A percentile compares a stretch with the other conserved stretches of the same genome.
These are phyloP conservation scores for Vitis cinerea DNA, from an alignment of 164 flowering plant species.

Conservation along the genomic window DNA sequence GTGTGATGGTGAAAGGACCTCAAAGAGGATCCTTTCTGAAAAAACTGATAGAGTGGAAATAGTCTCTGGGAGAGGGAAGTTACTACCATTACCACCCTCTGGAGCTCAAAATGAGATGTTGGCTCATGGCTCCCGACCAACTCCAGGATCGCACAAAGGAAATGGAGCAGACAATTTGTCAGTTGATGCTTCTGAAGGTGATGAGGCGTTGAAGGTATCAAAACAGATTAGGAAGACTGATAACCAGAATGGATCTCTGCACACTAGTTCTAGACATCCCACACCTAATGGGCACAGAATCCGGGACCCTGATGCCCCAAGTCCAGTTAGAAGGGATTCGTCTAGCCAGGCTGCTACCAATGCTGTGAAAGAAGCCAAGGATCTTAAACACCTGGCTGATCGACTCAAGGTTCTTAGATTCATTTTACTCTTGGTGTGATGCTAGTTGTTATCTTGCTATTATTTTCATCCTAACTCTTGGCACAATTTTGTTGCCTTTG, in stretches of 20 bases:
- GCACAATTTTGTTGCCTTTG: conserved; percentile 10
- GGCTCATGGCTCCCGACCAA: conserved; percentile 19
- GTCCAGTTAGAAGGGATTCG: conserved; percentile 70
- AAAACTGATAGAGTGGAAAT: conserved; percentile 36
- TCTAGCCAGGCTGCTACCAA: conserved; percentile 63
- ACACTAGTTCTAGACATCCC: conserved; percentile 34
- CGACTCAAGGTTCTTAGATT: conserved; percentile 66
- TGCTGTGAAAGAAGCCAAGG: conserved; percentile 86
- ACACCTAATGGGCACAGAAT: conserved; percentile 38
- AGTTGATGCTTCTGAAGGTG: conserved; percentile 32
- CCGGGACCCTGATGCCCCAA: conserved; percentile 55
- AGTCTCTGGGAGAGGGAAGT: conserved; percentile 33
- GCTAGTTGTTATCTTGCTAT: neutral
- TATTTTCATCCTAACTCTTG: conserved; percentile 6
- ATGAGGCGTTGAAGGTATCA: conserved; percentile 36
- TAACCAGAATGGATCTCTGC: conserved; percentile 37
- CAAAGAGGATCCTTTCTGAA: conserved; percentile 30
- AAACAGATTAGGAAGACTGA: conserved; percentile 45
- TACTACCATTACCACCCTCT: conserved; percentile 33
- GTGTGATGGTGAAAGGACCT: conserved; percentile 38
- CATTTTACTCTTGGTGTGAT: conserved; percentile 10
- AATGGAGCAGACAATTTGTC: conserved; percentile 30
- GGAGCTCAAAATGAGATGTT: conserved; percentile 35
- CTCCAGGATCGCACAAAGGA: conserved; percentile 33
- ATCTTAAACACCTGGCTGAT: conserved; percentile 87